Conservation (phyloP, 1,284 basidiomycete species). For the Cutaneotrichosporon cavernicola region DNA sequence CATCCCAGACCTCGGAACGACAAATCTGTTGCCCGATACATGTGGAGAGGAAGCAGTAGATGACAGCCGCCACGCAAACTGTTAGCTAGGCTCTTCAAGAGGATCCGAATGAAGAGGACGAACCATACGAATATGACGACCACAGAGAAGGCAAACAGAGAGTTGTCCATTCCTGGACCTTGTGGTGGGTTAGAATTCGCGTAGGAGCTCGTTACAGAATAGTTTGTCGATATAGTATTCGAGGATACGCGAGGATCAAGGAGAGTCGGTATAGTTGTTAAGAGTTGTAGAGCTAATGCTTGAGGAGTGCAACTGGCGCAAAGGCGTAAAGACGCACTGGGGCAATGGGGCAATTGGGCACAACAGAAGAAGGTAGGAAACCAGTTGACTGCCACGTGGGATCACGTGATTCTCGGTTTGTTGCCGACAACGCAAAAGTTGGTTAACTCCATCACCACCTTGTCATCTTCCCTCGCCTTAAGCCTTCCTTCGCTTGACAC, state of each 20-base stretch:
- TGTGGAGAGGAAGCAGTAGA: conserved; percentile 51
- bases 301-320: no score
- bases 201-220: no score
- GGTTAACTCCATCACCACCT: background rate
- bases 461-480: background rate
- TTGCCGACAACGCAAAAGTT: conserved; percentile 1
- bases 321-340: no score
- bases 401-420: background rate
- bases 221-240: background rate
- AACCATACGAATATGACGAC: conserved; percentile 40
- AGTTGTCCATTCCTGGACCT: conserved; percentile 37
- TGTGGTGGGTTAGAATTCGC: background rate
- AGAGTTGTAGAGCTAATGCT: no score
- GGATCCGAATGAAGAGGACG: conserved; percentile 1
- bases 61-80: conserved; percentile 37
- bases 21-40: conserved; percentile 46
- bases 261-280: no score
- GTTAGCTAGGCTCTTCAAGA: background rate
- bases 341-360: no score
- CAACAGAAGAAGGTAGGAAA: background rate
- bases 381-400: background rate
- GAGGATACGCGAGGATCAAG: no score
- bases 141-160: conserved; percentile 41
- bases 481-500: background rate
- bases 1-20: conserved; percentile 41